Conservation (phyloP, 2,329 filamentous ascomycete species). For the Beauveria rudraprayagi region DNA sequence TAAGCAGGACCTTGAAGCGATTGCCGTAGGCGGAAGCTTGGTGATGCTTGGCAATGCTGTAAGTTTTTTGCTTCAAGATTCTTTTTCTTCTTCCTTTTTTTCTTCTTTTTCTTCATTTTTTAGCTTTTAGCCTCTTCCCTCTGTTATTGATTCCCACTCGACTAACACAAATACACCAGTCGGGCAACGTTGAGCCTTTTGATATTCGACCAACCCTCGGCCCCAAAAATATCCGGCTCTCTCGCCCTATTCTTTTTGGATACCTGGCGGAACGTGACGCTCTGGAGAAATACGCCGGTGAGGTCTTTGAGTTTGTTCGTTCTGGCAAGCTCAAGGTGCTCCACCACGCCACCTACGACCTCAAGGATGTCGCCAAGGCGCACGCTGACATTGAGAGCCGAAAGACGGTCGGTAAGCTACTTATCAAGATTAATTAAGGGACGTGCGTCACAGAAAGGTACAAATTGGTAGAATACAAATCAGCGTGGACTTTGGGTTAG, state of each 20-base stretch:
- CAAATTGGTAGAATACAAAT: background rate
- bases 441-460: too few relatives aligned
- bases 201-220: conserved; percentile 43
- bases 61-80: conserved; percentile 26
- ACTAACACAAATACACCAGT: conserved; percentile 26
- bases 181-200: conserved; percentile 67
- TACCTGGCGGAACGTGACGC: conserved; percentile 66
- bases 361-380: conserved; percentile 63
- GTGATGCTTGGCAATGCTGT: conserved; percentile 74
- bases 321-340: conserved; percentile 62
- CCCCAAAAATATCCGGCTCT: conserved; percentile 68
- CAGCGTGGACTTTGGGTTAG: background rate
- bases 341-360: conserved; percentile 69
- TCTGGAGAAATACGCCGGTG: conserved; percentile 58
- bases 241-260: conserved; percentile 64
- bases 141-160: background rate
- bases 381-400: conserved; percentile 73
- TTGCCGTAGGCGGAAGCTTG: conserved; percentile 69
- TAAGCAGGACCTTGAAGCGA: conserved; percentile 64
- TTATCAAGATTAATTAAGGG: conserved; percentile 54
- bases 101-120: background rate
- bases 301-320: conserved; percentile 65
- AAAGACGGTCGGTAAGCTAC: conserved; percentile 75
- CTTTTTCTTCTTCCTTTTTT: background rate
- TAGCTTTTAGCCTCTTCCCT: too few relatives aligned